Percentiles rank a stretch among this genome's conserved stretches.
Evolutionary conservation across 345 rosid genomes (phyloP).

Genomic region (Euphorbia peplus): DNA sequence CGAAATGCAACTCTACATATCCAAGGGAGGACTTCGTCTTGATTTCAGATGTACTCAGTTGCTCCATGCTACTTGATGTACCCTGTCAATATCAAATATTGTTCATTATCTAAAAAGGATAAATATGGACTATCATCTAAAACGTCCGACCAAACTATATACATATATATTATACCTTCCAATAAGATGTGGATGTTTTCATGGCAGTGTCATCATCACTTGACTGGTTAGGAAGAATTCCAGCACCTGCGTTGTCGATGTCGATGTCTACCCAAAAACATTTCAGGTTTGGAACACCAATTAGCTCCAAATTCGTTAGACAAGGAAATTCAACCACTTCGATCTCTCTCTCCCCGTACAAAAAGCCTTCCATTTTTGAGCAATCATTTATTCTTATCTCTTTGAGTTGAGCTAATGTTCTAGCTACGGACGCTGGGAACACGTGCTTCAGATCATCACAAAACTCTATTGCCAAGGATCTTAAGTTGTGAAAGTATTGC

Average conservation of each 20-base stretch:
- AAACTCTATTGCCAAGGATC: neutral
- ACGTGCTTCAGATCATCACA: neutral
- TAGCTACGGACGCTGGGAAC: neutral
- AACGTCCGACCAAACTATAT: neutral
- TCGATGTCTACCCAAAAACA: too few species aligned
- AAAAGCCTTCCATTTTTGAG: neutral
- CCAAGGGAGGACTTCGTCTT: neutral
- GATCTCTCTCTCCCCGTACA: neutral
- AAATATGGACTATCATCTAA: too few species aligned
- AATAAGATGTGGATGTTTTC: neutral
- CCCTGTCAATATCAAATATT: too few species aligned
- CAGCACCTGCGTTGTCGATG: neutral
- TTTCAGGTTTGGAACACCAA: neutral
- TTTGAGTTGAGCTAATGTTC: neutral
- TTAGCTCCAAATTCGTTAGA: neutral
- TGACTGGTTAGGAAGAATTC: neutral
- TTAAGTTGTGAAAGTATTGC: neutral
- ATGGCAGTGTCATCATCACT: neutral
- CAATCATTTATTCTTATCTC: neutral
- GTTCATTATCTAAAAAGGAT: too few species aligned
- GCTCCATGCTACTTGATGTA: neutral
- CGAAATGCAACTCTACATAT: too few species aligned
- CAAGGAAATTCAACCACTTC: neutral
- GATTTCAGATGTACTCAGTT: neutral
- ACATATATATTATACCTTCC: neutral